These are phyloP conservation scores for Warburgia ugandensis DNA, from an alignment of 164 flowering plant species.

Conservation along the genomic window DNA sequence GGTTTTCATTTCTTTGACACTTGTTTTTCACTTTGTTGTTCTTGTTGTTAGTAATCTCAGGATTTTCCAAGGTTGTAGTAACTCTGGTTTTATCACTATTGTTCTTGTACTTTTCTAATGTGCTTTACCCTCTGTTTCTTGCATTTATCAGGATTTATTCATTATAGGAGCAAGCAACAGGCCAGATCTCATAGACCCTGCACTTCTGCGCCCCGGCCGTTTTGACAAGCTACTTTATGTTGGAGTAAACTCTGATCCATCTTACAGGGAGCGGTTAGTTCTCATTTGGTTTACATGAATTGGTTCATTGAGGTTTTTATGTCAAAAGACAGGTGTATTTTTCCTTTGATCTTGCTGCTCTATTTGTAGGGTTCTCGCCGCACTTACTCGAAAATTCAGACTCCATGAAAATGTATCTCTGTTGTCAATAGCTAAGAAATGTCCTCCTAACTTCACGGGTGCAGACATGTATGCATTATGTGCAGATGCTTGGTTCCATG, in stretches of 20 bases:
- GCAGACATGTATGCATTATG: conserved; percentile 76
- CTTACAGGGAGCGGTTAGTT: conserved; percentile 72
- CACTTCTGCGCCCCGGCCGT: conserved; percentile 91
- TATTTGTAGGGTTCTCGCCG: conserved; percentile 65
- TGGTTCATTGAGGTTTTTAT: background rate
- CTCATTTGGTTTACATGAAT: background rate
- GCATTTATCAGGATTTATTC: conserved; percentile 61
- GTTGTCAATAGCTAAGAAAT: conserved; percentile 56
- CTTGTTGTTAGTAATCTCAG: background rate
- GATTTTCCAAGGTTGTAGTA: background rate
- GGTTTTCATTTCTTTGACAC: conserved; percentile 33
- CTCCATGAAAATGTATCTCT: conserved; percentile 74
- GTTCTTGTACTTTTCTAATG: conserved; percentile 27
- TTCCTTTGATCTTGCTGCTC: conserved; percentile 1
- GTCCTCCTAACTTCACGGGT: conserved; percentile 89
- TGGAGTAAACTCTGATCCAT: conserved; percentile 80
- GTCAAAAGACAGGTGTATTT: background rate
- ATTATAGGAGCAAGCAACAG: conserved; percentile 96
- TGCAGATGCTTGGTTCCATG: conserved; percentile 91
- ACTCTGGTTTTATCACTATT: conserved; percentile 21
- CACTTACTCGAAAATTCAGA: conserved; percentile 82
- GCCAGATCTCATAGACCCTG: conserved; percentile 94
- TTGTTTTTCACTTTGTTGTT: conserved; percentile 1
- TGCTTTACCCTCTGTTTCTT: background rate
- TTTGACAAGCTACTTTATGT: conserved; percentile 91